Conservation (phyloP, 495 filamentous ascomycete genomes). For the Staphylotrichum longicolle region DNA sequence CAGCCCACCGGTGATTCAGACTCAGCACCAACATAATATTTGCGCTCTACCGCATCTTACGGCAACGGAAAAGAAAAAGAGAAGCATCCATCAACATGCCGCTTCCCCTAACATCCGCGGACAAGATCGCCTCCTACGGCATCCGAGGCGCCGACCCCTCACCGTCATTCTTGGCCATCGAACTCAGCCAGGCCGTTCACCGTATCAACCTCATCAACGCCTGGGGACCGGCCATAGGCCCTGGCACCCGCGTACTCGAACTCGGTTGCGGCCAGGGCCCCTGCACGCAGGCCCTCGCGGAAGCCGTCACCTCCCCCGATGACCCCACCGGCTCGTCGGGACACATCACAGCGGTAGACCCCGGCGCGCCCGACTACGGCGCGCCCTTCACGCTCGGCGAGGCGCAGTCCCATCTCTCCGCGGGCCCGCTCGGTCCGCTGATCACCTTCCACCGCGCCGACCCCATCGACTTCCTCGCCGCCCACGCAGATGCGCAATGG, state of each 20-base stretch:
- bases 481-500: constrained; percentile 31
- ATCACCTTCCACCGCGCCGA: constrained; percentile 45
- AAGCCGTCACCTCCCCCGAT: constrained; percentile 38
- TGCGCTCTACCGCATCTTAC: neutral
- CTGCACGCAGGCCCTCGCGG: constrained; percentile 47
- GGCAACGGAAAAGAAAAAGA: neutral
- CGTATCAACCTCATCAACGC: constrained; percentile 41
- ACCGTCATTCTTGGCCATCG: constrained; percentile 32
- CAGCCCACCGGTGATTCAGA: too few relatives aligned
- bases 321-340: constrained; percentile 25
- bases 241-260: constrained; percentile 48
- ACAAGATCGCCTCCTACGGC: constrained; percentile 30
- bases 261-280: constrained; percentile 57
- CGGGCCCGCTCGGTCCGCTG: constrained; percentile 6
- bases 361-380: constrained; percentile 50
- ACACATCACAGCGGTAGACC: constrained; percentile 50
- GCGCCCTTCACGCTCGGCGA: constrained; percentile 33
- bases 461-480: constrained; percentile 30
- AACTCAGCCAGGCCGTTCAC: constrained; percentile 46
- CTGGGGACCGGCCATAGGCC: constrained; percentile 35
- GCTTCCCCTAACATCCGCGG: constrained; percentile 23
- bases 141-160: constrained; percentile 22
- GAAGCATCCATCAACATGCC: constrained; percentile 10
- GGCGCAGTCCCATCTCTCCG: constrained; percentile 34
- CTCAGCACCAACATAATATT: too few relatives aligned